Percentiles rank a stretch among this genome's conserved stretches.
Conservation (phyloP, 108 stramenopile genomes). For the Nannochloropsis oceanica region DNA sequence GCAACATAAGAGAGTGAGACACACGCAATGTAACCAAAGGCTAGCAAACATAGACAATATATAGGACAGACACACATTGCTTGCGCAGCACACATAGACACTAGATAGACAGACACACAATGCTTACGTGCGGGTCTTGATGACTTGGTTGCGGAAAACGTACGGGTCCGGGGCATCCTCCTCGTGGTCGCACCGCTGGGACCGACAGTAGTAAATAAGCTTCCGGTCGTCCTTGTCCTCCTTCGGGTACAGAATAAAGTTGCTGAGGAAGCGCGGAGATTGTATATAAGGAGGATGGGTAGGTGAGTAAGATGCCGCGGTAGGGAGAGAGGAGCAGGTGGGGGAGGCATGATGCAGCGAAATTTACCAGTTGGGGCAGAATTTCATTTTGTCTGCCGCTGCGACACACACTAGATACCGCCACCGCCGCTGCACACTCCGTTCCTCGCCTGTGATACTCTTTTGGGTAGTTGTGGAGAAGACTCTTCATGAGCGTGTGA, state of each 20-base stretch:
- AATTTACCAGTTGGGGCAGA: not conserved
- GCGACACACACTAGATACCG: too few relatives aligned
- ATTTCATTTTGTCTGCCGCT: not conserved
- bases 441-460: too few relatives aligned
- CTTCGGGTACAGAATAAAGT: not conserved
- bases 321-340: too few relatives aligned
- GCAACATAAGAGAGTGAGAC: not conserved
- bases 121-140: not conserved
- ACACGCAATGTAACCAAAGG: not conserved
- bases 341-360: not conserved
- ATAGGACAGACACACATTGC: not conserved
- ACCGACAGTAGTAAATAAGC: not conserved
- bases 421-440: too few relatives aligned
- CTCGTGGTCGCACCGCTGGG: not conserved
- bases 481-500: too few relatives aligned
- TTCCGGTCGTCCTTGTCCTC: not conserved
- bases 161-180: not conserved
- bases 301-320: too few relatives aligned
- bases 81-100: not conserved
- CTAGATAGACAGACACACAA: not conserved
- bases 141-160: not conserved
- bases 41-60: too few relatives aligned
- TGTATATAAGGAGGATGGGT: too few relatives aligned
- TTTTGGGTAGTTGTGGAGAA: too few relatives aligned
- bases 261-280: not conserved